These are phyloP conservation scores for Solanum habrochaites DNA, from an alignment of 257 asterid genomes.

Conservation along the genomic window DNA sequence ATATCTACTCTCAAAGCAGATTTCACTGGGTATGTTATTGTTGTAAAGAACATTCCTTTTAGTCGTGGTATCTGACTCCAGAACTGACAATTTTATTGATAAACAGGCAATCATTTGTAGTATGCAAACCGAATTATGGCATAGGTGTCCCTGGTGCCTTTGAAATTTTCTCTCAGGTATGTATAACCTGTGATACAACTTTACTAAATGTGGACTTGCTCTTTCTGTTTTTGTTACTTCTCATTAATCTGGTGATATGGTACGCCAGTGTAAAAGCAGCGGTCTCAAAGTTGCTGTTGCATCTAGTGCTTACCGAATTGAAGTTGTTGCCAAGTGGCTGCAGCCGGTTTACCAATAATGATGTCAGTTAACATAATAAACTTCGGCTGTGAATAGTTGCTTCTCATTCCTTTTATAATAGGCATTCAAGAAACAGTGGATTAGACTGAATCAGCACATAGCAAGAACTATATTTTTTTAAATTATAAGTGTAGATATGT, in stretches of 20 bases:
- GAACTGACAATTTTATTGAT: background rate
- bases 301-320: conserved; percentile 95
- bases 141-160: conserved; percentile 95
- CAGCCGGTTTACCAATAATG: conserved; percentile 82
- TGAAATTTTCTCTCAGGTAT: conserved; percentile 74
- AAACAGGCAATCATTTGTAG: conserved; percentile 21
- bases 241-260: conserved; percentile 7
- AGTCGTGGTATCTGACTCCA: background rate
- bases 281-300: conserved; percentile 99
- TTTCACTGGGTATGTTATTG: background rate
- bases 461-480: background rate
- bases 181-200: background rate
- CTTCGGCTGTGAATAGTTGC: background rate
- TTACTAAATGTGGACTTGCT: background rate
- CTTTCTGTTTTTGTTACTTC: background rate
- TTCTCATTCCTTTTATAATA: background rate
- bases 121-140: conserved; percentile 91
- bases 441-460: background rate
- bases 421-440: conserved; percentile 2
- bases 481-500: background rate
- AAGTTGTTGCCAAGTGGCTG: conserved; percentile 94
- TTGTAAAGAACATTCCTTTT: background rate
- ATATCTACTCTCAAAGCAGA: background rate
- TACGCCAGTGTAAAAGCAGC: conserved; percentile 65
- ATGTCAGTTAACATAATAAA: conserved; percentile 38